Evolutionary conservation across 495 filamentous ascomycete species (phyloP), one percentile per base, ranked within the genome.

Genomic region (Parathielavia hyrcaniae): DNA sequence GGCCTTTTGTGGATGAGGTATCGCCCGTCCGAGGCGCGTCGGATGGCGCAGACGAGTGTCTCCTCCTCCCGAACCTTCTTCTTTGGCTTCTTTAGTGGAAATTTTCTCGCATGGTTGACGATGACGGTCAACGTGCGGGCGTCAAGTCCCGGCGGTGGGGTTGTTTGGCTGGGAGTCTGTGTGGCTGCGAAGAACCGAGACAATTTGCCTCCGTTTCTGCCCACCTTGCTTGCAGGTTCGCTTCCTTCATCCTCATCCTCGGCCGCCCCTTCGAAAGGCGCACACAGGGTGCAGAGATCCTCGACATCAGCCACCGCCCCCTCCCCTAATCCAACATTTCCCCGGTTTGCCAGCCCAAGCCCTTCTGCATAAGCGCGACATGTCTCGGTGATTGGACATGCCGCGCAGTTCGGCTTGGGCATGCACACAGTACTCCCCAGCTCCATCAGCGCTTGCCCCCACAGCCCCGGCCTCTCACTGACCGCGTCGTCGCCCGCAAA

Each of bases 401-500:
- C 46, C 9, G 60, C 53, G 52, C 76, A 79, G 19, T 71, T 69
- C 8, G 76, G 76, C 55, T 73, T 76, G 8, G 76, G 74, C n/a
- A 68, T 70, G 45, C 76, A 78, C 1, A 78, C 55, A 5, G 76
- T 78, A 50, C 73, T 76, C 12, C 76, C 76, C 23, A 78, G 61
- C 58, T 78, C 76, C 76, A 78, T 78, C 14, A 78, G 44, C 43
- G 71, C 76, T 47, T 78, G 76, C 11, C 76, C 76, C 76, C 75
- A 77, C 48, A 57, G 49, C 13, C 76, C 76, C 0, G 76, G 74
- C 38, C 68, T 50, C 26, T 75, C 73, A 51, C 68, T 74, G 1
- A 61, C 49, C 6, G 52, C 59, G 5, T 46, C 62, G 50, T 72
- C 67, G n/a, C 53, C 40, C 9, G 70, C 74, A 26, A 73, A 66